phyloP scores from a whole-genome alignment of 345 rosid species.

The Arabidopsis arenosa region DNA sequence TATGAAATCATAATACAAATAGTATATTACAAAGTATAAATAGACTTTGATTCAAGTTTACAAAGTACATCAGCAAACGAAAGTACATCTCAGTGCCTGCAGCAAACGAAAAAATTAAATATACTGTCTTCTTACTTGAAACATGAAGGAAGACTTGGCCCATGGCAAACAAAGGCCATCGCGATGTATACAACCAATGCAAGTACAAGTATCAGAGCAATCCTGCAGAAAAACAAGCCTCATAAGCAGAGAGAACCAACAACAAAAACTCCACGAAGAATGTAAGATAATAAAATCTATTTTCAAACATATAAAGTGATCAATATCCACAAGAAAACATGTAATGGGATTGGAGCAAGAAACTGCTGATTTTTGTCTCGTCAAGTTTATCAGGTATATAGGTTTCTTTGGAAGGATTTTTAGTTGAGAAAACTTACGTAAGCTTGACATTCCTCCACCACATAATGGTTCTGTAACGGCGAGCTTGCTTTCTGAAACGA shows the following conservation, averaged over 20 bases:
- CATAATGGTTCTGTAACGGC: constrained; percentile 74
- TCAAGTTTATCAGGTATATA: constrained; percentile 7
- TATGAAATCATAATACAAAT: too few relatives aligned
- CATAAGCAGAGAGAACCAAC: constrained; percentile 11
- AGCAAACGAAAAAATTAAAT: too few relatives aligned
- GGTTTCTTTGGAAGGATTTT: not conserved
- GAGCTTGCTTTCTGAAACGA: constrained; percentile 94
- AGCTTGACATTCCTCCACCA: constrained; percentile 99
- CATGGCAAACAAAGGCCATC: constrained; percentile 82
- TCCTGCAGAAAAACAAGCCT: constrained; percentile 58
- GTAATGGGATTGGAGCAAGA: not conserved
- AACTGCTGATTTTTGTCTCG: not conserved
- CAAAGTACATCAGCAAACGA: too few relatives aligned
- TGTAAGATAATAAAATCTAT: not conserved
- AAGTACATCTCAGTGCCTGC: too few relatives aligned
- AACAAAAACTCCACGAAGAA: not conserved
- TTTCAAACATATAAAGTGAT: not conserved
- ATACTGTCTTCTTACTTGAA: constrained; percentile 51
- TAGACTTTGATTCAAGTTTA: too few relatives aligned
- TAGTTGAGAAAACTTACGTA: constrained; percentile 55
- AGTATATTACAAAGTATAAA: too few relatives aligned
- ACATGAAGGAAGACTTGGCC: constrained; percentile 76
- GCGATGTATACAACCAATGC: constrained; percentile 70
- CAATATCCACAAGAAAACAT: constrained; percentile 9
- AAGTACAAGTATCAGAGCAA: constrained; percentile 63